Percentiles rank a stretch among this genome's conserved stretches.
Evolutionary conservation across 176 grass and related monocot species (phyloP).

Genomic region (Aegilops tauschii): DNA sequence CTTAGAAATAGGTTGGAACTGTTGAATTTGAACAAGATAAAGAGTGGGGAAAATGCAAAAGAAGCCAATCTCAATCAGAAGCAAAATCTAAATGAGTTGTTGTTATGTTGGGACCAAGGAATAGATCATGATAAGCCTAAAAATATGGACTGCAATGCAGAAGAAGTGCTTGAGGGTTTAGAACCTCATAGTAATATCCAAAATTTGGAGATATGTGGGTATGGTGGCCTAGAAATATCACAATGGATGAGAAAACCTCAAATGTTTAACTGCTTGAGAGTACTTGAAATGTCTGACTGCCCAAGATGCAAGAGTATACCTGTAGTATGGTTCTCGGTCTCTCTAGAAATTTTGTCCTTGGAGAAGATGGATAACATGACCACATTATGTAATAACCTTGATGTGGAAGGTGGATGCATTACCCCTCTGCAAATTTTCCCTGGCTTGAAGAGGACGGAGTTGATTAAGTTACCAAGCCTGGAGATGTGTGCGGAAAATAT

Average conservation of each 20-base stretch:
- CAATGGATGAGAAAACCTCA: slow-evolving; percentile 1
- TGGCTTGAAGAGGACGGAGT: not conserved
- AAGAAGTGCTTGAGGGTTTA: not conserved
- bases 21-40: too few relatives aligned
- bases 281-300: not conserved
- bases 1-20: not conserved
- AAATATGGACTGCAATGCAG: not conserved
- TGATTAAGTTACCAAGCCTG: fast-evolving
- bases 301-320: not conserved
- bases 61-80: slow-evolving; percentile 4
- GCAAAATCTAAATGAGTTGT: not conserved
- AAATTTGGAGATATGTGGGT: not conserved
- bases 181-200: not conserved
- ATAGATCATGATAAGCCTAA: too few relatives aligned
- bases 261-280: not conserved
- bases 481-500: not conserved
- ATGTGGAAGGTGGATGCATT: not conserved
- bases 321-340: not conserved
- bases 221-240: not conserved
- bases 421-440: not conserved
- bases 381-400: not conserved
- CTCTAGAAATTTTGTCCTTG: not conserved
- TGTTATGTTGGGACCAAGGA: not conserved
- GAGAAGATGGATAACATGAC: not conserved
- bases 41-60: not conserved